These are phyloP conservation scores for Amaranthus cruentus DNA, from an alignment of 148 eudicot genomes.

Conservation along the genomic window DNA sequence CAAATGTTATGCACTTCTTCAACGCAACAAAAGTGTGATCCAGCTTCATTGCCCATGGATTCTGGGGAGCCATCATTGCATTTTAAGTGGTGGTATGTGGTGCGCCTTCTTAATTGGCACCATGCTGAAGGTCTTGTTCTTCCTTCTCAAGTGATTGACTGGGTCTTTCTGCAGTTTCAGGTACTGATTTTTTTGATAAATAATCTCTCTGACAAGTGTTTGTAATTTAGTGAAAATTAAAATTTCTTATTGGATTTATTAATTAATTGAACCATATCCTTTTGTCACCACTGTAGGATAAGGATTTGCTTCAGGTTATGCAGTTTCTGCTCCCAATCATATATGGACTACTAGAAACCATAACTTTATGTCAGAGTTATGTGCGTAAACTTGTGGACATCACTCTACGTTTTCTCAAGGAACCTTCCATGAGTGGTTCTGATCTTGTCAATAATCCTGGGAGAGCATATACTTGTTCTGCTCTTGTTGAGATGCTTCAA, in stretches of 20 bases:
- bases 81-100: conserved; percentile 96
- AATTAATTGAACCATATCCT: not conserved
- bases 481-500: conserved; percentile 87
- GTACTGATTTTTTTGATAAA: conserved; percentile 31
- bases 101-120: conserved; percentile 90
- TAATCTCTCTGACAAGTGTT: not conserved
- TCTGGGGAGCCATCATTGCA: conserved; percentile 83
- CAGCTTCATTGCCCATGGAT: conserved; percentile 33
- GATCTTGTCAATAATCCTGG: conserved; percentile 70
- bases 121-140: conserved; percentile 70
- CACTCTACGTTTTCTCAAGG: conserved; percentile 67
- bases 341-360: conserved; percentile 60
- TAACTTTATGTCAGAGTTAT: conserved; percentile 71
- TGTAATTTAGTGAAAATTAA: not conserved
- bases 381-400: conserved; percentile 71
- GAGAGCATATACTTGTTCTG: conserved; percentile 63
- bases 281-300: conserved; percentile 50
- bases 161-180: conserved; percentile 92
- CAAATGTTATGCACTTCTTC: conserved; percentile 56
- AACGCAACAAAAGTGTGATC: conserved; percentile 44
- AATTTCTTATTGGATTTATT: not conserved
- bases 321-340: conserved; percentile 84
- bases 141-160: conserved; percentile 79
- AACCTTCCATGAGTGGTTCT: conserved; percentile 68
- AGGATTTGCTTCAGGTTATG: conserved; percentile 58